Percentiles rank a stretch among this genome's conserved stretches.
phyloP scores from a whole-genome alignment of 805 yeast species.

The Tetrapisispora arboricola region DNA sequence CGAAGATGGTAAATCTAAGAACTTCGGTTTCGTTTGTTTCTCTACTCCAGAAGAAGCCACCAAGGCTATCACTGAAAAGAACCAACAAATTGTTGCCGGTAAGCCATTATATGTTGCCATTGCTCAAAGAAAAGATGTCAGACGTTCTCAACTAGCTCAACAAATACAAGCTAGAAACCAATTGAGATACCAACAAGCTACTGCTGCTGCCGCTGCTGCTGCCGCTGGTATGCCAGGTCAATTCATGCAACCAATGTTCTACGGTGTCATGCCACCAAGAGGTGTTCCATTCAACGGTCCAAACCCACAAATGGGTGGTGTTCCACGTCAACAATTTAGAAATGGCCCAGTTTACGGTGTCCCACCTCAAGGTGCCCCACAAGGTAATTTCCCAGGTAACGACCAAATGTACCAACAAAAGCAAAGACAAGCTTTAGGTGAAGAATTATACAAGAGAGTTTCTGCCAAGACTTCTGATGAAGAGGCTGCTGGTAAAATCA shows the following conservation, averaged over 20 bases:
- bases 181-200: conserved; percentile 96
- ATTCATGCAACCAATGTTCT: conserved; percentile 33
- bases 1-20: conserved; percentile 90
- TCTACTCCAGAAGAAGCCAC: conserved; percentile 98
- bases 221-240: conserved; percentile 33
- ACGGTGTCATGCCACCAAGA: conserved; percentile 63
- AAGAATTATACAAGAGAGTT: conserved; percentile 90
- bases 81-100: conserved; percentile 88
- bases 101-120: conserved; percentile 97
- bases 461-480: conserved; percentile 79
- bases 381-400: conserved; percentile 39
- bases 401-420: conserved; percentile 62
- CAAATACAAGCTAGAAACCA: conserved; percentile 98
- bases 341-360: conserved; percentile 85
- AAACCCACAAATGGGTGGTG: conserved; percentile 68
- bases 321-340: conserved; percentile 54
- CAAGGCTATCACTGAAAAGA: conserved; percentile 96
- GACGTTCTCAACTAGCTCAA: conserved; percentile 94
- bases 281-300: conserved; percentile 73
- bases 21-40: conserved; percentile 98
- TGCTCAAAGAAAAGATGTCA: conserved; percentile 97
- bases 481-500: conserved; percentile 96
- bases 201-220: conserved; percentile 39
- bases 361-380: conserved; percentile 60
- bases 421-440: conserved; percentile 97